Base-by-base conservation (phyloP, 805 yeast genomes). In the Sugiyamaella lignohabitans region DNA sequence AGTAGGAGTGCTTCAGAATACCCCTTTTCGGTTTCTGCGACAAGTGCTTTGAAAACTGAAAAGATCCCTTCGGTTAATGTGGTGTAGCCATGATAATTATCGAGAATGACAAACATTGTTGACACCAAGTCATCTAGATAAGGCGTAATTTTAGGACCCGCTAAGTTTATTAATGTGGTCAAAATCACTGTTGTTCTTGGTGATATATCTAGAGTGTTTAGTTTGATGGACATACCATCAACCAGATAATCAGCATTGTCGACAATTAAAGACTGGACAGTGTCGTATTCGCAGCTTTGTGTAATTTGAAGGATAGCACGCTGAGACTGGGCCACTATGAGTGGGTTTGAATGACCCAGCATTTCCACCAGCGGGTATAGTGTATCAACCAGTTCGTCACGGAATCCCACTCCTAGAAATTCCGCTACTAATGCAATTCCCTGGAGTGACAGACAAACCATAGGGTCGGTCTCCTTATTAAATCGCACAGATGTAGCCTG, bases 71-170 rank as follows among this genome's bases (percentile, higher is more conserved):
- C 81, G 45, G 86, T 80, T 16, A 93, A 66, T 14, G 72, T 69
- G 1, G 80, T 68, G 61, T 91, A 91, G 0, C 91, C 94, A 64
- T 89, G 96, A 58, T 83, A 91, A 45, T 80, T 71, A 64, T 91
- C 98, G 42, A 91, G 70, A 30, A 89, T 66, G 17, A 81, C 77
- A 61, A 91, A 87, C 52, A 87, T 73, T 2, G 88, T 78, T 41
- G 79, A 75, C 17, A 91, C 68, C 1, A 91, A 71, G 61, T 91
- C 98, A 43, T 72, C 76, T 44, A 91, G 70, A 49, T 79, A 86
- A 27, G 73, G 71, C 11, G 87, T 67, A 20, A 87, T 68, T 24
- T 75, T 69, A 6, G 74, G 67, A 0, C 96, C 96, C 0, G 89
- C 81, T 21, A 88, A 70, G 53, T 74, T 77, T 23, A 87, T 71